phyloP scores from a whole-genome alignment of 805 yeast species.

The Wickerhamomyces queroliae region DNA sequence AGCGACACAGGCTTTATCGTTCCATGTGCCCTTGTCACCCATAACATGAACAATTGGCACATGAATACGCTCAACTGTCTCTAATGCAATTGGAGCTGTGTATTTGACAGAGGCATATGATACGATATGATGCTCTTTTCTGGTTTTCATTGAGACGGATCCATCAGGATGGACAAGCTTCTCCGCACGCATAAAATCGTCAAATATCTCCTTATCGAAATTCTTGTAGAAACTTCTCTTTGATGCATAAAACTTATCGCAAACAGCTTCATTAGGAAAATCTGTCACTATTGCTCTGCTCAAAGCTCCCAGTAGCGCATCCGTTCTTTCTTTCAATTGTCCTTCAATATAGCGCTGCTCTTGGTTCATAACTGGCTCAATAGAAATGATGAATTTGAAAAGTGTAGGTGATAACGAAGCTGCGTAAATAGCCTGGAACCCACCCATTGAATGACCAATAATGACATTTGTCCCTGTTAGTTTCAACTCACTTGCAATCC shows the following conservation, averaged over 20 bases:
- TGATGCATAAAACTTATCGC: slow-evolving; percentile 30
- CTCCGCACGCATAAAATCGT: slow-evolving; percentile 36
- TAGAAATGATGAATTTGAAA: slow-evolving; percentile 41
- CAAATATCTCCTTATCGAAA: slow-evolving; percentile 33
- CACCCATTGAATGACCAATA: slow-evolving; percentile 71
- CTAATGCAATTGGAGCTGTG: slow-evolving; percentile 27
- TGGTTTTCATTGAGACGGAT: slow-evolving; percentile 28
- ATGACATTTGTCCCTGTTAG: slow-evolving; percentile 31
- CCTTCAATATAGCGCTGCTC: slow-evolving; percentile 1
- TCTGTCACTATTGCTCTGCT: slow-evolving; percentile 23
- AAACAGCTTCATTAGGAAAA: slow-evolving; percentile 36
- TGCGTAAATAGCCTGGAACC: slow-evolving; percentile 40
- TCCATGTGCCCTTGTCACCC: slow-evolving; percentile 50
- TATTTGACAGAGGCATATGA: slow-evolving; percentile 35
- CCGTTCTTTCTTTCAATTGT: slow-evolving; percentile 1
- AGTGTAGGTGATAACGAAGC: slow-evolving; percentile 40
- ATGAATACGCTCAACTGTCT: slow-evolving; percentile 27
- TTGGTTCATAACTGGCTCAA: slow-evolving; percentile 49
- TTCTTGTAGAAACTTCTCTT: slow-evolving; percentile 33
- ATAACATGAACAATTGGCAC: slow-evolving; percentile 40
- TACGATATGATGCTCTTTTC: slow-evolving; percentile 34
- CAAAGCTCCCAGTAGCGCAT: slow-evolving; percentile 18
- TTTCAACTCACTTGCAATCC: slow-evolving; percentile 15
- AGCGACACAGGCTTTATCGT: slow-evolving; percentile 36
- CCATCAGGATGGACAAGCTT: slow-evolving; percentile 24